Percentiles rank a stretch among this genome's conserved stretches.
These are phyloP conservation scores for Streptanthus diversifolius DNA, from an alignment of 345 rosid genomes.

Conservation along the genomic window DNA sequence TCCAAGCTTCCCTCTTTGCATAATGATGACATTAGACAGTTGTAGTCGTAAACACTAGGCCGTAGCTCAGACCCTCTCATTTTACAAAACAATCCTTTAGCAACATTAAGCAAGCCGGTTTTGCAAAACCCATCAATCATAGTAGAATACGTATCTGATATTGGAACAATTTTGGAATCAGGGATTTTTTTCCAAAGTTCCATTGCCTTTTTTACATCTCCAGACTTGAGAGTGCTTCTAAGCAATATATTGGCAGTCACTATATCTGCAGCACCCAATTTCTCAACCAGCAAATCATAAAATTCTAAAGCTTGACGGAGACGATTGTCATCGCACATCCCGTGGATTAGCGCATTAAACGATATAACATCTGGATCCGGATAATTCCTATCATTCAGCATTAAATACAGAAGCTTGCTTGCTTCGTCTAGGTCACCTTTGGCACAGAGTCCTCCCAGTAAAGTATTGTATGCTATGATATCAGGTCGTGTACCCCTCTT, in stretches of 20 bases:
- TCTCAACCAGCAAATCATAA: constrained; percentile 45
- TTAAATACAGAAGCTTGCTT: constrained; percentile 39
- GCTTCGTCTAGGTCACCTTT: constrained; percentile 56
- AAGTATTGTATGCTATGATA: constrained; percentile 49
- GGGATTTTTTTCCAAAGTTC: constrained; percentile 53
- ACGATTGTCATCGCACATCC: constrained; percentile 50
- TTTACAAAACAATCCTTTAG: constrained; percentile 57
- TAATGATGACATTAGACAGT: constrained; percentile 48
- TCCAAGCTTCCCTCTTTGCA: constrained; percentile 63
- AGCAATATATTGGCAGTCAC: constrained; percentile 48
- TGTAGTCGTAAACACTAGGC: constrained; percentile 48
- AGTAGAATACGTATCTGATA: constrained; percentile 46
- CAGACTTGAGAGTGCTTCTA: constrained; percentile 44
- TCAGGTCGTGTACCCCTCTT: constrained; percentile 53
- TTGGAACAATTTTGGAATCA: constrained; percentile 42
- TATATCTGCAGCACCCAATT: constrained; percentile 43
- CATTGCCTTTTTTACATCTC: constrained; percentile 45
- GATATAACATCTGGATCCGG: constrained; percentile 47
- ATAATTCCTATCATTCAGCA: constrained; percentile 39
- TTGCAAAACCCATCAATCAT: constrained; percentile 58
- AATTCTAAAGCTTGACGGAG: constrained; percentile 45
- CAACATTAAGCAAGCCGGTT: constrained; percentile 47
- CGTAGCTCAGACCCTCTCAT: constrained; percentile 39
- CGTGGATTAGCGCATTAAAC: constrained; percentile 50
- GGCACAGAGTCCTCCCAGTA: constrained; percentile 52